phyloP scores from a whole-genome alignment of 108 stramenopile genomes.

The Chaetoceros tenuissimus region DNA sequence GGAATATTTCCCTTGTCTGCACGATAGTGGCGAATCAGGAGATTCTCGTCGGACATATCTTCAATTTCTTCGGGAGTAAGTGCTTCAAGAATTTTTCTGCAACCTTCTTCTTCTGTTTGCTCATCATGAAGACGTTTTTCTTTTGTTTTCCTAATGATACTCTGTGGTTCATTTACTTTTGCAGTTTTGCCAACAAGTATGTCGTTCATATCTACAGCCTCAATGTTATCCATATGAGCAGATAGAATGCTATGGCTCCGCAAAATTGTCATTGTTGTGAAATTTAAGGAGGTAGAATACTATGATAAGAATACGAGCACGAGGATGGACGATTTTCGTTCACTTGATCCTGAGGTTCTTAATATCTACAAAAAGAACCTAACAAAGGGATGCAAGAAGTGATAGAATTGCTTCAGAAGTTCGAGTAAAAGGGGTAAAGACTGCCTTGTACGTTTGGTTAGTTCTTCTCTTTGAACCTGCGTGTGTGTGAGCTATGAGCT shows the following conservation, averaged over 20 bases:
- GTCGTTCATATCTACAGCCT: neutral
- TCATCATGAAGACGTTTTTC: constrained; percentile 12
- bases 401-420: too few relatives aligned
- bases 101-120: constrained; percentile 32
- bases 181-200: neutral
- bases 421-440: too few relatives aligned
- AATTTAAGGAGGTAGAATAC: too few relatives aligned
- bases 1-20: constrained; percentile 51
- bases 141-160: constrained; percentile 12
- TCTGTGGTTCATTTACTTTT: neutral
- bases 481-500: too few relatives aligned
- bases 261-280: neutral
- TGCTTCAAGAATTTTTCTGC: constrained; percentile 25
- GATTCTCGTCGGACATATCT: constrained; percentile 47
- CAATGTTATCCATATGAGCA: neutral
- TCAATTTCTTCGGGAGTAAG: constrained; percentile 40
- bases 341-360: too few relatives aligned
- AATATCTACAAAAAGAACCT: too few relatives aligned
- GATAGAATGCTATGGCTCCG: neutral
- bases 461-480: too few relatives aligned
- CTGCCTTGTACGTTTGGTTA: too few relatives aligned
- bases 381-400: too few relatives aligned
- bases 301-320: too few relatives aligned
- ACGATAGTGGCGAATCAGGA: constrained; percentile 74
- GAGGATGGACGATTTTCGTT: too few relatives aligned